These are phyloP conservation scores for Scheffersomyces ergatensis DNA, from an alignment of 805 yeast genomes.

Conservation along the genomic window DNA sequence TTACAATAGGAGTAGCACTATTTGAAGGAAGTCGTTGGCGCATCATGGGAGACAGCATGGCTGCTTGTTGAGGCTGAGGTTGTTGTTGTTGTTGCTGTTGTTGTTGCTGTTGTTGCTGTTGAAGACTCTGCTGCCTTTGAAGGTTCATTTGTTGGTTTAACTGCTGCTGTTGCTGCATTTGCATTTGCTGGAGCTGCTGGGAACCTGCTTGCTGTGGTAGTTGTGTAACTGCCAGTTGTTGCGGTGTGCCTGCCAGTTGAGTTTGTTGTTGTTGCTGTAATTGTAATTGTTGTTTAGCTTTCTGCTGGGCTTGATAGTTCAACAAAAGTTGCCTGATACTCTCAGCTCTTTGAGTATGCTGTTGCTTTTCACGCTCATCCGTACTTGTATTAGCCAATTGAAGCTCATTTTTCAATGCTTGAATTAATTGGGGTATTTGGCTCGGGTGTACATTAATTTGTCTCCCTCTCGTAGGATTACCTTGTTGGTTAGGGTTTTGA, in stretches of 20 bases:
- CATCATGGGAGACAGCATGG: not conserved
- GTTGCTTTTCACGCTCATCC: slow-evolving; percentile 58
- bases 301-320: slow-evolving; percentile 50
- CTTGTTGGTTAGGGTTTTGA: not conserved
- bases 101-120: slow-evolving; percentile 25
- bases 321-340: slow-evolving; percentile 59
- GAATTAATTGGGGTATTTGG: slow-evolving; percentile 15
- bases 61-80: slow-evolving; percentile 5
- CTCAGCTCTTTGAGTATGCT: slow-evolving; percentile 61
- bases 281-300: slow-evolving; percentile 12
- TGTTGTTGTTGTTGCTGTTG: slow-evolving; percentile 8
- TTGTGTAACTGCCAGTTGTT: slow-evolving; percentile 9
- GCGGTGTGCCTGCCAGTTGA: slow-evolving; percentile 7
- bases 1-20: slow-evolving; percentile 1
- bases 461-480: not conserved
- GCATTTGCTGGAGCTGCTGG: slow-evolving; percentile 24
- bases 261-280: slow-evolving; percentile 8
- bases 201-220: slow-evolving; percentile 34
- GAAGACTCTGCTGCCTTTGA: slow-evolving; percentile 1
- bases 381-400: slow-evolving; percentile 59
- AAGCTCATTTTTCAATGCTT: slow-evolving; percentile 56
- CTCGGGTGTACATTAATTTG: slow-evolving; percentile 5
- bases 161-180: slow-evolving; percentile 16
- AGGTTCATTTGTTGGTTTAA: slow-evolving; percentile 6
- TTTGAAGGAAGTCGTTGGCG: slow-evolving; percentile 2